Evolutionary conservation across 2,329 filamentous ascomycete genomes (phyloP).

Genomic region (Allantophomopsis lycopodina): DNA sequence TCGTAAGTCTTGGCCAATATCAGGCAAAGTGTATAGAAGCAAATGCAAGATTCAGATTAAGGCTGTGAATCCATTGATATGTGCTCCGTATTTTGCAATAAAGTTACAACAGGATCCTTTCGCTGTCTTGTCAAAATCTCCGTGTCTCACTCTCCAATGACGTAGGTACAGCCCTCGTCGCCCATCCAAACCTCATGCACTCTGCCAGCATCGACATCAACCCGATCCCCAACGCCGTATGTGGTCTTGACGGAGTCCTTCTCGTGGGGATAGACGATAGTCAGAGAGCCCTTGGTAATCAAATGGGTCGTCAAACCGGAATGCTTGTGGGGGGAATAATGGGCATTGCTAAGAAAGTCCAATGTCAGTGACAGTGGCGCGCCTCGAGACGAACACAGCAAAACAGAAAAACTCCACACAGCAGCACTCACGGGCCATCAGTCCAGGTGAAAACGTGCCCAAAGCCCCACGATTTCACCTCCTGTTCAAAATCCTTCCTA

Average conservation of each 20-base stretch:
- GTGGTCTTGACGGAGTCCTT: slow-evolving; percentile 33
- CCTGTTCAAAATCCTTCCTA: slow-evolving; percentile 35
- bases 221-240: slow-evolving; percentile 42
- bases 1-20: too few relatives aligned
- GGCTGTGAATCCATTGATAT: too few relatives aligned
- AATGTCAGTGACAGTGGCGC: background rate
- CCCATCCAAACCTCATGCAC: slow-evolving; percentile 62
- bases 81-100: too few relatives aligned
- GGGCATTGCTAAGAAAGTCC: slow-evolving; percentile 35
- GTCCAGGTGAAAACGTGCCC: slow-evolving; percentile 57
- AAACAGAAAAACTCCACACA: background rate
- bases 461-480: slow-evolving; percentile 60
- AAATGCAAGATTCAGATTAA: too few relatives aligned
- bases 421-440: slow-evolving; percentile 45
- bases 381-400: too few relatives aligned
- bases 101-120: too few relatives aligned
- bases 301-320: slow-evolving; percentile 53
- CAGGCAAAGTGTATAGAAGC: too few relatives aligned
- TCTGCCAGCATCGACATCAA: slow-evolving; percentile 51
- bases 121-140: too few relatives aligned
- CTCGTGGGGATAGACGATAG: slow-evolving; percentile 52
- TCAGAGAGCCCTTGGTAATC: slow-evolving; percentile 49
- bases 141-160: slow-evolving; percentile 38
- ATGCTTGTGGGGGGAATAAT: slow-evolving; percentile 58
- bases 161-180: slow-evolving; percentile 50